These are phyloP conservation scores for Aphanomyces euteiches DNA, from an alignment of 352 stramenopile genomes.

Conservation along the genomic window DNA sequence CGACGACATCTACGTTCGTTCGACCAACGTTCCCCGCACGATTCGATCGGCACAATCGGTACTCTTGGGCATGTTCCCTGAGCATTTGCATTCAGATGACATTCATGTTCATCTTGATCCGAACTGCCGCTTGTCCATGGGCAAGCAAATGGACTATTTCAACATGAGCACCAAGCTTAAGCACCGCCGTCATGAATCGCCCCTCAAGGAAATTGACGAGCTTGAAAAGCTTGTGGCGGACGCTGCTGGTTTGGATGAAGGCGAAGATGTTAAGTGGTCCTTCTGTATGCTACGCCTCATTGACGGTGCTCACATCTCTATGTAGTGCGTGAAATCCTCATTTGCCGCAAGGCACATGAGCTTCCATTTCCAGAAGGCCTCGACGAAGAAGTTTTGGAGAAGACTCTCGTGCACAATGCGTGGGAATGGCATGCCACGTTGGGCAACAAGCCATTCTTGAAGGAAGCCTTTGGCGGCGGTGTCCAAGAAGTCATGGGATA, in stretches of 20 bases:
- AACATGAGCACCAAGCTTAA: constrained; percentile 25
- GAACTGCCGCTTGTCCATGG: constrained; percentile 27
- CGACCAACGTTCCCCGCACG: constrained; percentile 66
- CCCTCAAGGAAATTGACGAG: constrained; percentile 23
- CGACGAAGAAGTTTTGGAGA: constrained; percentile 51
- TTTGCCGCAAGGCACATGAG: constrained; percentile 58
- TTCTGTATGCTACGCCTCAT: constrained; percentile 8
- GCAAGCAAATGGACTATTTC: constrained; percentile 29
- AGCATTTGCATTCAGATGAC: constrained; percentile 15
- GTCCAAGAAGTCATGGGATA: constrained; percentile 59
- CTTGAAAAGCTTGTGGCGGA: constrained; percentile 15
- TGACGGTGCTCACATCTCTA: neutral
- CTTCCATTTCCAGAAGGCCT: constrained; percentile 54
- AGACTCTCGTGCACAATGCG: constrained; percentile 65
- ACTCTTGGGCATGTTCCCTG: constrained; percentile 64
- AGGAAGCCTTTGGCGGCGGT: constrained; percentile 52
- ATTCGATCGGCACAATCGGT: constrained; percentile 77
- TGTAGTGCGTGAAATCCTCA: constrained; percentile 72
- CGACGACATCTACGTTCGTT: constrained; percentile 69
- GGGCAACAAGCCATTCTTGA: constrained; percentile 64
- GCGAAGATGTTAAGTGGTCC: constrained; percentile 30
- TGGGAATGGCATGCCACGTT: constrained; percentile 76
- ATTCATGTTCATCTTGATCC: constrained; percentile 21
- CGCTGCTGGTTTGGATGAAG: constrained; percentile 12
- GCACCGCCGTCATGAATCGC: constrained; percentile 26